Conservation (phyloP, 2,329 filamentous ascomycete genomes). For the Pseudonectria buxi region DNA sequence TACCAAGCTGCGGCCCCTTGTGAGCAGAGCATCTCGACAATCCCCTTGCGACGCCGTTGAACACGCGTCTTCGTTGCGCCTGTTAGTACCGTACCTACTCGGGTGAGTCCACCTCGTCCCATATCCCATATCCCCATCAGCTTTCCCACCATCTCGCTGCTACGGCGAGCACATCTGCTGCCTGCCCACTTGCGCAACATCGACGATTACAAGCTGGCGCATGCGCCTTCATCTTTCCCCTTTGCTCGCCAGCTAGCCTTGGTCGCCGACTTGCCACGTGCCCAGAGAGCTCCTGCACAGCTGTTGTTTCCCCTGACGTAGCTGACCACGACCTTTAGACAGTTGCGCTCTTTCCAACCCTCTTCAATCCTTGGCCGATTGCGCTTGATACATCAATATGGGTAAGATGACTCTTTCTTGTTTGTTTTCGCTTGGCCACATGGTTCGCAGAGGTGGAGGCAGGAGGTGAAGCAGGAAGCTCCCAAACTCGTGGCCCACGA, state of each 20-base stretch:
- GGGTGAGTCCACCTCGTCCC: constrained; percentile 21
- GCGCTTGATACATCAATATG: constrained; percentile 36
- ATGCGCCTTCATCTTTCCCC: not conserved
- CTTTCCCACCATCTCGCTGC: constrained; percentile 3
- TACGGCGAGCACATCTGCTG: no score
- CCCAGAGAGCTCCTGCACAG: constrained; percentile 6
- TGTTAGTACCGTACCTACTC: constrained; percentile 15
- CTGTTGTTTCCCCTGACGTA: constrained; percentile 19
- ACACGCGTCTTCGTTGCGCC: constrained; percentile 26
- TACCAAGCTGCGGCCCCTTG: constrained; percentile 14
- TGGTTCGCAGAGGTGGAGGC: constrained; percentile 21
- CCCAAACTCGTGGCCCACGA: constrained; percentile 12
- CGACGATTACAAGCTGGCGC: no score
- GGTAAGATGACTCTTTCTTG: constrained; percentile 32
- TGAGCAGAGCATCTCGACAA: constrained; percentile 20
- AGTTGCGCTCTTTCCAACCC: constrained; percentile 21
- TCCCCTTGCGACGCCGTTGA: constrained; percentile 26
- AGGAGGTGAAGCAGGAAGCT: constrained; percentile 8
- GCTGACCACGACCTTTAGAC: constrained; percentile 21
- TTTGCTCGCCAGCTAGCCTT: not conserved
- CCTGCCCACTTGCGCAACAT: no score
- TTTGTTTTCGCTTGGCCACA: constrained; percentile 14
- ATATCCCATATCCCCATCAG: constrained; percentile 10
- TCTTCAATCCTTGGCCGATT: constrained; percentile 23
- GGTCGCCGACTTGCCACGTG: not conserved